Base-by-base conservation (phyloP, 2,329 filamentous ascomycete genomes). In the Cucurbitaria berberidis region DNA sequence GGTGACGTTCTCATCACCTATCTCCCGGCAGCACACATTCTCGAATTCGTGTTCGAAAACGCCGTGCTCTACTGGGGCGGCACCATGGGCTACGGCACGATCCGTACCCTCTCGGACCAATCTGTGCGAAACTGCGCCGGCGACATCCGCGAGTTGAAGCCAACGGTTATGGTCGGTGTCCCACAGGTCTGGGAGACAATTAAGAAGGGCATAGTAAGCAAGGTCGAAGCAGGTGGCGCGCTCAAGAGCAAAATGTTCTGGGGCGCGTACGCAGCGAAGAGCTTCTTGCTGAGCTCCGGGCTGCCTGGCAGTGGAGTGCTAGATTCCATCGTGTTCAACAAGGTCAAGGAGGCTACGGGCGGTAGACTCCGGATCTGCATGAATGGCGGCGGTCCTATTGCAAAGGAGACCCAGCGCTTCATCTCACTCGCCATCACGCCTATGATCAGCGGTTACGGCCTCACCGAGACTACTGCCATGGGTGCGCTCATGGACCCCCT, bases 101-200 rank as follows among this genome's bases (percentile, higher is more conserved):
- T 92, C 16, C 88, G 91, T 67, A 98, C 95, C 0, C 82, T 99
- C 49, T 90, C 93, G 7, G 93, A 98, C 72, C 77, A 81, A 3
- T 96, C 90, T 18, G 89, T 96, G 77, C 87, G 88, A 62, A 95
- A 98, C 76, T 97, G 90, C 80, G 86, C 88, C 63, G 93, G 95
- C 64, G 95, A 99, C 67, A 96, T 99, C 78, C 89, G 90, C 55
- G 93, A 97, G 70, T 89, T 98, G 73, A 85, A 84, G 65, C 95
- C 95, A 1, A 96, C 92, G 1, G 84, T 97, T 71, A 84, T 99
- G 73, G 89, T 97, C 34, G 95, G 95, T 74, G 95, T 99, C 3
- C 95, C 95, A 1, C 93, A 96, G 53, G 89, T 99, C 27, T 99
- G 93, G 93, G 95, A 99, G 78, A 93, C 91, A 1, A 89, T 99